Conservation (phyloP, 805 yeast genomes). For the Candida dendrica region DNA sequence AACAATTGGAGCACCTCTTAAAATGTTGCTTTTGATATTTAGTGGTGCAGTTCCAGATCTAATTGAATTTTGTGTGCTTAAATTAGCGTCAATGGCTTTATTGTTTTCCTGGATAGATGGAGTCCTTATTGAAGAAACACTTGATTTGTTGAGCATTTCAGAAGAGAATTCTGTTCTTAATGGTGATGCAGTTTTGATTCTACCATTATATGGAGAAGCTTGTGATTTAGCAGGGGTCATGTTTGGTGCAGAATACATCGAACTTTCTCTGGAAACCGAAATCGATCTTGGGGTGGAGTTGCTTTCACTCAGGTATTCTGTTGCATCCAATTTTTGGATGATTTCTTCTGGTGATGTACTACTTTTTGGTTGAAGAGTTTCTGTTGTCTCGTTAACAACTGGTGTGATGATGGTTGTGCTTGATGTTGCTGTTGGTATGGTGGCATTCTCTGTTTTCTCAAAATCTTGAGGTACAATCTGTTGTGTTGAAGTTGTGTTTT, state of each 20-base stretch:
- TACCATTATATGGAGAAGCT: constrained; percentile 6
- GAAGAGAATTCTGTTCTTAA: background rate
- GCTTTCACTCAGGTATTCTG: background rate
- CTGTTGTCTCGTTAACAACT: background rate
- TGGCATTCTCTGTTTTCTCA: no score
- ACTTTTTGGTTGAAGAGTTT: no score
- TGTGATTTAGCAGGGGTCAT: background rate
- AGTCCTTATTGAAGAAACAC: background rate
- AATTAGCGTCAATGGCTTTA: no score
- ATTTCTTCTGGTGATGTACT: background rate
- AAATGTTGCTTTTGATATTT: background rate
- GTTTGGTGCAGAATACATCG: background rate
- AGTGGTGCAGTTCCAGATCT: background rate
- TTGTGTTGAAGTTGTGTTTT: background rate
- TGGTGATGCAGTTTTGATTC: constrained; percentile 10
- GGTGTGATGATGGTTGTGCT: background rate
- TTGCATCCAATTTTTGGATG: background rate
- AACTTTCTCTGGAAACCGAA: background rate
- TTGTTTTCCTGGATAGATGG: background rate
- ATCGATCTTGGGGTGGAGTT: background rate
- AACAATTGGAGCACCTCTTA: background rate
- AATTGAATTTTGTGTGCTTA: background rate
- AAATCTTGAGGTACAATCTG: no score
- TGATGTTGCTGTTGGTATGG: background rate
- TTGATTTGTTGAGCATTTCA: background rate